phyloP scores from a whole-genome alignment of 2,329 filamentous ascomycete genomes.

The Calonectria multiphialidica region DNA sequence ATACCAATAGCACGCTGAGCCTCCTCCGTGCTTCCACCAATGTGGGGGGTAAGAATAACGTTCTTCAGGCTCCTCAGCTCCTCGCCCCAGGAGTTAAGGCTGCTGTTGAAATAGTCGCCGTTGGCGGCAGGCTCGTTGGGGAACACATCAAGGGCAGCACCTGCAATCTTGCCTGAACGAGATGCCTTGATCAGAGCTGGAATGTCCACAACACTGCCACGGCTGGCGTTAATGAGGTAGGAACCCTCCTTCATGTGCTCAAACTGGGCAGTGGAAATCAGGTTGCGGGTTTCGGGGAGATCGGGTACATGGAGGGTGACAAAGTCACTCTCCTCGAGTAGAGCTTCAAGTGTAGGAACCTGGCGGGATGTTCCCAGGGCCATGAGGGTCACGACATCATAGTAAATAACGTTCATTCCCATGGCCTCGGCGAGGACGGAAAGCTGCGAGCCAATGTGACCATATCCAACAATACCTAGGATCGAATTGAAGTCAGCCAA shows the following conservation, averaged over 20 bases:
- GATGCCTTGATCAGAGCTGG: slow-evolving; percentile 90
- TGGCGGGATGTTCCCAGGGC: slow-evolving; percentile 89
- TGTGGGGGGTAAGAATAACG: slow-evolving; percentile 95
- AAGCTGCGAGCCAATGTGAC: slow-evolving; percentile 95
- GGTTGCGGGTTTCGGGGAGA: slow-evolving; percentile 89
- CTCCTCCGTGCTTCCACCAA: slow-evolving; percentile 97
- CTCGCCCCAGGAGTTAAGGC: slow-evolving; percentile 86
- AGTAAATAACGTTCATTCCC: slow-evolving; percentile 99
- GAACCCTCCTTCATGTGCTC: slow-evolving; percentile 91
- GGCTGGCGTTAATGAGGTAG: slow-evolving; percentile 96
- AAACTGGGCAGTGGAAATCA: slow-evolving; percentile 86
- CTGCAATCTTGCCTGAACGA: slow-evolving; percentile 87
- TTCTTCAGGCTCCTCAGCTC: slow-evolving; percentile 90
- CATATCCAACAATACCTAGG: slow-evolving; percentile 90
- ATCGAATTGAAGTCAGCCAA: not conserved
- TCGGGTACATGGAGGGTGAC: slow-evolving; percentile 96
- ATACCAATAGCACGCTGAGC: slow-evolving; percentile 96
- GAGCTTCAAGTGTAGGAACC: slow-evolving; percentile 79
- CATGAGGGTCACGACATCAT: slow-evolving; percentile 95
- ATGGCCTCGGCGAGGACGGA: slow-evolving; percentile 96
- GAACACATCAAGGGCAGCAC: slow-evolving; percentile 96
- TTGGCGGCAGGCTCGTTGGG: slow-evolving; percentile 94
- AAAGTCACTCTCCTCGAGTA: slow-evolving; percentile 88
- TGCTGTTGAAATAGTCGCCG: slow-evolving; percentile 91
- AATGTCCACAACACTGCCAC: slow-evolving; percentile 94